A percentile compares a stretch with the other conserved stretches of the same genome.
These are phyloP conservation scores for Erigeron philadelphicus DNA, from an alignment of 140 eudicot genomes.

Conservation along the genomic window DNA sequence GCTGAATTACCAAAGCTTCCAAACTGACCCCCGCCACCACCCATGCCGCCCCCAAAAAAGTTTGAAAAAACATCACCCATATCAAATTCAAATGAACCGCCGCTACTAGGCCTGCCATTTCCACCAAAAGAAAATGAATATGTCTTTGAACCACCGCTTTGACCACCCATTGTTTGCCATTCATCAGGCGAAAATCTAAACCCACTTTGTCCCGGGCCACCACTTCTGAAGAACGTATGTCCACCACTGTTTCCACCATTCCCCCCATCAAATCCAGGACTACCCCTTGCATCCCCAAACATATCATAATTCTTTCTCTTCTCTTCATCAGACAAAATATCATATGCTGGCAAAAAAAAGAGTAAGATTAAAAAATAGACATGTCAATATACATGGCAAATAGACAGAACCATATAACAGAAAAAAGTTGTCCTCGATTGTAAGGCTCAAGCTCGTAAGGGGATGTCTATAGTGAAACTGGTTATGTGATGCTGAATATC, in stretches of 20 bases:
- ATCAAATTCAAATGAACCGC: constrained; percentile 58
- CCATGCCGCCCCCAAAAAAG: constrained; percentile 70
- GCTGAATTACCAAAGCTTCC: constrained; percentile 57
- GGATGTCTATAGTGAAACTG: not conserved
- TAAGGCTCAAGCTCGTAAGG: not conserved
- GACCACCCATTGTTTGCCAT: constrained; percentile 82
- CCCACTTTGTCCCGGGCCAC: constrained; percentile 79
- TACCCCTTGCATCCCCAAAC: constrained; percentile 81
- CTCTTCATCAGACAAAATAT: constrained; percentile 80
- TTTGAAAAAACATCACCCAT: constrained; percentile 73
- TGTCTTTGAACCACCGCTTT: constrained; percentile 56
- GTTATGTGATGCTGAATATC: too few species aligned
- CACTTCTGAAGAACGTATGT: constrained; percentile 55
- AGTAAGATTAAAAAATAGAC: not conserved
- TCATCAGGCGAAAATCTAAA: constrained; percentile 70
- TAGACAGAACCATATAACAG: not conserved
- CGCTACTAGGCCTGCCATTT: constrained; percentile 36
- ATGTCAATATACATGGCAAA: not conserved
- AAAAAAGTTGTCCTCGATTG: not conserved
- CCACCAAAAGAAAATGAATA: constrained; percentile 95
- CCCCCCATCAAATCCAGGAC: constrained; percentile 66
- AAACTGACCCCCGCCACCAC: constrained; percentile 65
- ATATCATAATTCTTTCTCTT: constrained; percentile 89
- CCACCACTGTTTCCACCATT: constrained; percentile 48
- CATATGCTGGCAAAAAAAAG: constrained; percentile 61